These are phyloP conservation scores for Alternaria sp. DNA, from an alignment of 2,329 filamentous ascomycete genomes.

Conservation along the genomic window DNA sequence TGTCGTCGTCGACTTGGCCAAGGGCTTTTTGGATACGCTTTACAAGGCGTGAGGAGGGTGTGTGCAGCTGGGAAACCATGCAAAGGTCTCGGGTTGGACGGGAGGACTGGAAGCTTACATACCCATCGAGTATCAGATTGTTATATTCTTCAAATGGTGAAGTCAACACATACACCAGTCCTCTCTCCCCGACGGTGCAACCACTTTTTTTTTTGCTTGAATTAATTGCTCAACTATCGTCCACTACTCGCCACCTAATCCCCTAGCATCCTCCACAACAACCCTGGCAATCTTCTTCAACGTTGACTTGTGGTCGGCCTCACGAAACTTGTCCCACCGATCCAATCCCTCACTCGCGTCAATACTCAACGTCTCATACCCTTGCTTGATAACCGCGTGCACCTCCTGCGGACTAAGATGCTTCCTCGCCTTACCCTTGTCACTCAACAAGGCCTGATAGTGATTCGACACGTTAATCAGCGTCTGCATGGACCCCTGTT, in stretches of 20 bases:
- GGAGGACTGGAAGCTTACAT: not conserved
- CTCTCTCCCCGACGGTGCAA: no score
- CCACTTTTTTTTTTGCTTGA: no score
- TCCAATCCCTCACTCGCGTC: constrained; percentile 87
- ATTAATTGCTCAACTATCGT: not conserved
- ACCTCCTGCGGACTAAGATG: constrained; percentile 85
- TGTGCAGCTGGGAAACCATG: not conserved
- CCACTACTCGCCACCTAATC: constrained; percentile 49
- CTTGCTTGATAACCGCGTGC: constrained; percentile 90
- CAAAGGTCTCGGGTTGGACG: not conserved
- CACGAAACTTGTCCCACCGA: constrained; percentile 84
- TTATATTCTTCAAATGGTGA: no score
- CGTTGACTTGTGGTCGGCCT: constrained; percentile 83
- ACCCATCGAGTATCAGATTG: no score
- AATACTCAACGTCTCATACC: constrained; percentile 93
- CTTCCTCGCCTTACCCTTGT: constrained; percentile 62
- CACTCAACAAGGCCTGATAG: constrained; percentile 81
- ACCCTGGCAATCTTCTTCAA: constrained; percentile 88
- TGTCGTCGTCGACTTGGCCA: constrained; percentile 88
- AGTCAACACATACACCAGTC: no score
- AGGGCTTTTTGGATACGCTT: constrained; percentile 88
- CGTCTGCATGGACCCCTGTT: constrained; percentile 75
- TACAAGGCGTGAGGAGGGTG: constrained; percentile 76
- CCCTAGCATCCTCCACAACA: constrained; percentile 75
- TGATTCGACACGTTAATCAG: constrained; percentile 84